Evolutionary conservation across 2,329 filamentous ascomycete species (phyloP).

Genomic region (Fusarium chlamydosporum): DNA sequence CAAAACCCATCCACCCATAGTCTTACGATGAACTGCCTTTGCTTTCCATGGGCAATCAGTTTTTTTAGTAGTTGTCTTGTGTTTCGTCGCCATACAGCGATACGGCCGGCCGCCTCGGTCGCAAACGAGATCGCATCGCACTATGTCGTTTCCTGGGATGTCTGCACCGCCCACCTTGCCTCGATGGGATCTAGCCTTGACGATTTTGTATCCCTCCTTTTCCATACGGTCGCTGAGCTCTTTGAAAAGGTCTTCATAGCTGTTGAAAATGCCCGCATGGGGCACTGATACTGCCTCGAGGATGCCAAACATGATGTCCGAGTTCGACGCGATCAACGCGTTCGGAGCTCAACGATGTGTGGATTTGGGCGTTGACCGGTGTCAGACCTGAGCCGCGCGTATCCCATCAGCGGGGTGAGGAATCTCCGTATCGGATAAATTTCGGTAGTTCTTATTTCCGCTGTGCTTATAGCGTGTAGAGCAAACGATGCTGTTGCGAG

Average conservation of each 20-base stretch:
- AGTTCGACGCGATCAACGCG: constrained; percentile 48
- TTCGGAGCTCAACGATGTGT: constrained; percentile 50
- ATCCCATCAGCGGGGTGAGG: constrained; percentile 41
- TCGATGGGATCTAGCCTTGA: constrained; percentile 61
- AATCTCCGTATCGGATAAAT: constrained; percentile 48
- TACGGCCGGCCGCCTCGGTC: constrained; percentile 62
- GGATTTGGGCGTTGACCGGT: constrained; percentile 51
- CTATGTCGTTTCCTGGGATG: constrained; percentile 60
- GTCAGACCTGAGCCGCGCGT: constrained; percentile 48
- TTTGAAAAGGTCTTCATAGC: constrained; percentile 60
- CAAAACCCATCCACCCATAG: constrained; percentile 61
- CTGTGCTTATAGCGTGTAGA: not conserved
- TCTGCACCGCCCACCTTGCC: constrained; percentile 59
- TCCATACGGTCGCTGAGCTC: constrained; percentile 59
- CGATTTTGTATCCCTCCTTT: constrained; percentile 63
- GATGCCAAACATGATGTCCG: constrained; percentile 60
- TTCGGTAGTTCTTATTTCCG: constrained; percentile 27
- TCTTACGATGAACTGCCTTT: constrained; percentile 61
- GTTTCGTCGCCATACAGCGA: constrained; percentile 61
- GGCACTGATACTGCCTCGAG: constrained; percentile 58
- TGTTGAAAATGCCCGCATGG: constrained; percentile 55
- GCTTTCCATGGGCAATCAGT: constrained; percentile 63
- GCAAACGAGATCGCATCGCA: constrained; percentile 62
- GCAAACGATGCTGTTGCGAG: no score
- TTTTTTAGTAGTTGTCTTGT: constrained; percentile 63